A percentile compares a stretch with the other conserved stretches of the same genome.
phyloP scores from a whole-genome alignment of 2,329 filamentous ascomycete genomes.

The Colletotrichum orbiculare region DNA sequence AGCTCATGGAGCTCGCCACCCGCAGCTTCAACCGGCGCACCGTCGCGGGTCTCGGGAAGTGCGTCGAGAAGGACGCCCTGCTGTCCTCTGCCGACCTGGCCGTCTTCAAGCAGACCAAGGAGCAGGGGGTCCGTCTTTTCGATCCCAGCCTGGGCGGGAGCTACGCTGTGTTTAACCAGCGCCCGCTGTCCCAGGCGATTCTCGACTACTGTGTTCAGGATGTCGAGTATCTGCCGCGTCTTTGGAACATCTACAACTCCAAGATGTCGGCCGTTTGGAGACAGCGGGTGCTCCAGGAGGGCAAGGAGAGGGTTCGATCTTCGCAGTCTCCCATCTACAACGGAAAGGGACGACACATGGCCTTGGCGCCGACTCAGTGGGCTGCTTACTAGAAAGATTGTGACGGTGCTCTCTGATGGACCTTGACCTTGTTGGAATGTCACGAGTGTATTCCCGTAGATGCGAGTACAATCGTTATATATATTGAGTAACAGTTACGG shows the following conservation, averaged over 20 bases:
- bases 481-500: too few relatives aligned
- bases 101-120: constrained; percentile 49
- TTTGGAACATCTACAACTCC: constrained; percentile 44
- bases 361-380: constrained; percentile 41
- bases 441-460: too few relatives aligned
- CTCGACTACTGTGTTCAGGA: constrained; percentile 59
- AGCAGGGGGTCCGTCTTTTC: constrained; percentile 51
- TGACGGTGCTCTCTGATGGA: too few relatives aligned
- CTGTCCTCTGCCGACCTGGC: constrained; percentile 31
- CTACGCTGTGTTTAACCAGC: constrained; percentile 58
- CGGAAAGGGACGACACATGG: constrained; percentile 44
- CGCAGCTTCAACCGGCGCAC: constrained; percentile 29
- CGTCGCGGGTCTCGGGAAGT: constrained; percentile 43
- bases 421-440: too few relatives aligned
- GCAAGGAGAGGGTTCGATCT: constrained; percentile 41
- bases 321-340: constrained; percentile 44
- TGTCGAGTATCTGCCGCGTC: constrained; percentile 52
- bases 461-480: too few relatives aligned
- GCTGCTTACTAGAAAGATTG: not conserved
- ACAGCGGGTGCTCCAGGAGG: constrained; percentile 41
- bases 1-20: constrained; percentile 65
- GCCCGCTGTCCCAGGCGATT: constrained; percentile 54
- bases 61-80: constrained; percentile 44
- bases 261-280: constrained; percentile 38
- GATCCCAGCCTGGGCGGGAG: constrained; percentile 53